These are phyloP conservation scores for Yamadazyma atlantica DNA, from an alignment of 1,139 yeast genomes.

Conservation along the genomic window DNA sequence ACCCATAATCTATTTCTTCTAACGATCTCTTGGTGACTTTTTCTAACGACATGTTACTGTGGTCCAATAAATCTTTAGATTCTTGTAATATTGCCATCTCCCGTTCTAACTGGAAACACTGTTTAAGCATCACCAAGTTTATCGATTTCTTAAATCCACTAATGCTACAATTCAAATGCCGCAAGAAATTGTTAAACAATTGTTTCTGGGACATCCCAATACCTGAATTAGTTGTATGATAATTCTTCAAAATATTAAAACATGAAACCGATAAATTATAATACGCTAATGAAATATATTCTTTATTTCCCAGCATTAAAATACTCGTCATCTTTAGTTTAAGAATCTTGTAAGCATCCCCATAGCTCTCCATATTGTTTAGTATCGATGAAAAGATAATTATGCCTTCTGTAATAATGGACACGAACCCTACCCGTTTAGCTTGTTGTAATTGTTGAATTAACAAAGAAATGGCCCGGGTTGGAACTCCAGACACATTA, in stretches of 20 bases:
- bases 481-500: slow-evolving; percentile 33
- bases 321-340: slow-evolving; percentile 40
- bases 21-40: slow-evolving; percentile 27
- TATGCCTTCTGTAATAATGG: slow-evolving; percentile 41
- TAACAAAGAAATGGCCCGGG: slow-evolving; percentile 43
- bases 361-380: slow-evolving; percentile 29
- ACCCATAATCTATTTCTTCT: slow-evolving; percentile 34
- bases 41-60: slow-evolving; percentile 31
- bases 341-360: slow-evolving; percentile 39
- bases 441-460: slow-evolving; percentile 46
- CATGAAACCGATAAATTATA: slow-evolving; percentile 34
- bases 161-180: slow-evolving; percentile 42
- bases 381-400: slow-evolving; percentile 38
- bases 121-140: slow-evolving; percentile 27
- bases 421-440: slow-evolving; percentile 37
- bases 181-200: slow-evolving; percentile 27
- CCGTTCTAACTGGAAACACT: slow-evolving; percentile 33
- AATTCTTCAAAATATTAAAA: slow-evolving; percentile 18
- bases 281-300: slow-evolving; percentile 36
- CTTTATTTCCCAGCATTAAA: slow-evolving; percentile 32
- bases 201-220: slow-evolving; percentile 9
- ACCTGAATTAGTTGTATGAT: slow-evolving; percentile 6
- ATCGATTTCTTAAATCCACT: slow-evolving; percentile 39
- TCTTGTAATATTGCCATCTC: slow-evolving; percentile 28
- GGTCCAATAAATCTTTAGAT: slow-evolving; percentile 30